Base-by-base conservation (phyloP, 2,329 filamentous ascomycete species). In the Colletotrichum sp. region DNA sequence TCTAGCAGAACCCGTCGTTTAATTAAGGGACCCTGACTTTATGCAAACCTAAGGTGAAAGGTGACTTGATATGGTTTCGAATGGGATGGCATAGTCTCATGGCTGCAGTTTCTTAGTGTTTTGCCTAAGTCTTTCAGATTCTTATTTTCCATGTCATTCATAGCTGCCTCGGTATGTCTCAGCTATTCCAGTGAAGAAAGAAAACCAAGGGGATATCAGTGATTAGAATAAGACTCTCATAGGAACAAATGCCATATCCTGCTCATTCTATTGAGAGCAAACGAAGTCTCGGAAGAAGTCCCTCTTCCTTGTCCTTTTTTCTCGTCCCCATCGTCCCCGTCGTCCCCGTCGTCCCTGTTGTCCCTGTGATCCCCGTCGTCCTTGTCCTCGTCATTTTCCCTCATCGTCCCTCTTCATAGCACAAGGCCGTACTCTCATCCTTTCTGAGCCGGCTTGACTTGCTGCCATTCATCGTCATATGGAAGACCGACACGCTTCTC, bases 61-160 rank as follows among this genome's bases (percentile, higher is more conserved):
- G 18, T 43, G 39, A 43, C 39, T n/a, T 48, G 10, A 48, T 6
- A 10, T 48, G 39, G 9, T n/a, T 48, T 48, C 18, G 2, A 2
- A n/a, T 0, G 9, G 9, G 39, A 48, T n/a, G 18, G 18, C 18
- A 3, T 1, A 48, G 18, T 48, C 9, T 48, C 9, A 48, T 48
- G 9, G 39, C 39, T n/a, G 39, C 0, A 48, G 9, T 48, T 48
- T 18, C 3, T 48, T 10, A 48, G 39, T 43, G 2, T 43, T 12
- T n/a, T n/a, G 9, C 18, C 9, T 1, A 12, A 48, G 18, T n/a
- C 9, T 1, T 52, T 1, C 2, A 52, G 8, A 21, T 7, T n/a
- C 0, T 1, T n/a, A n/a, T 39, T 39, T 18, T 5, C 0, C 39
- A n/a, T n/a, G 18, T n/a, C 39, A 6, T n/a, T n/a, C 9, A 43